Percentiles rank a stretch among this genome's conserved stretches.
These are phyloP conservation scores for Aspergillus novoparasiticus DNA, from an alignment of 2,329 filamentous ascomycete genomes.

Conservation along the genomic window DNA sequence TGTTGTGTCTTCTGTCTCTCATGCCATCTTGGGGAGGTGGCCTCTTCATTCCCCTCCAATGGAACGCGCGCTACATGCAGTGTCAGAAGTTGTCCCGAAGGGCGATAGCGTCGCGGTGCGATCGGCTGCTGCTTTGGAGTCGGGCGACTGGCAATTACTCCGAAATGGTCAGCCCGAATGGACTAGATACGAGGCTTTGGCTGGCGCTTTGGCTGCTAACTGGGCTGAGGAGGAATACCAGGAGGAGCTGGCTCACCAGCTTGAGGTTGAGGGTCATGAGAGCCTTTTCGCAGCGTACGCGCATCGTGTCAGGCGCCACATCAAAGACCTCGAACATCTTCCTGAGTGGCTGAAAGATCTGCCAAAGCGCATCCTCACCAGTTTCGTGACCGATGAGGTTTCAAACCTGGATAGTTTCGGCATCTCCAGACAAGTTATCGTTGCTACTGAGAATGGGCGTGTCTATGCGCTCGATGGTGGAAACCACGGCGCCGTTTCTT, in stretches of 20 bases:
- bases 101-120: conserved; percentile 74
- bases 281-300: conserved; percentile 81
- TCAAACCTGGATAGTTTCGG: conserved; percentile 68
- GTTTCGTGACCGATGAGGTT: conserved; percentile 59
- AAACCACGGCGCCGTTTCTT: conserved; percentile 71
- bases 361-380: conserved; percentile 68
- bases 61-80: conserved; percentile 63
- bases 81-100: conserved; percentile 81
- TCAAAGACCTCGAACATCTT: conserved; percentile 71
- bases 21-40: conserved; percentile 78
- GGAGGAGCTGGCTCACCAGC: conserved; percentile 74
- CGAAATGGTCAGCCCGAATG: conserved; percentile 81
- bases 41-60: conserved; percentile 53
- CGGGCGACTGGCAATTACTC: conserved; percentile 78
- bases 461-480: conserved; percentile 79
- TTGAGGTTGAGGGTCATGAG: conserved; percentile 84
- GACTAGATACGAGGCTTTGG: conserved; percentile 79
- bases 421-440: conserved; percentile 80
- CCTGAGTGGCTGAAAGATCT: conserved; percentile 72
- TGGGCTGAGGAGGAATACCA: conserved; percentile 77
- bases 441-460: conserved; percentile 78
- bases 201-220: conserved; percentile 74
- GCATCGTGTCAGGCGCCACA: conserved; percentile 80
- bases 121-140: conserved; percentile 66
- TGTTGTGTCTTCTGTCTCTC: conserved; percentile 74